A percentile compares a stretch with the other conserved stretches of the same genome.
These are phyloP conservation scores for Candida montana DNA, from an alignment of 805 yeast species.

Conservation along the genomic window DNA sequence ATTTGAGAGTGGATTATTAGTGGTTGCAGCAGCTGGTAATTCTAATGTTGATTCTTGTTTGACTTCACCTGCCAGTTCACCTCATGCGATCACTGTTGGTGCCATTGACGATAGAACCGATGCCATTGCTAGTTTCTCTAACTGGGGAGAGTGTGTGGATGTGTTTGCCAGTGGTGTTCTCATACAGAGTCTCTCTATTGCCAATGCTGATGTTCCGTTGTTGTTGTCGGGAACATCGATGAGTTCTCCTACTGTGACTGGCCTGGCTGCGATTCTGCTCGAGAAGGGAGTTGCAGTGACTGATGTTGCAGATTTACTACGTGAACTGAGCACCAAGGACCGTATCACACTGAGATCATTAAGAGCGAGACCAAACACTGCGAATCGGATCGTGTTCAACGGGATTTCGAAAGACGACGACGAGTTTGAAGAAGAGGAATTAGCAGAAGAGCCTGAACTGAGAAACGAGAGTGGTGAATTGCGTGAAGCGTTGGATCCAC, in stretches of 20 bases:
- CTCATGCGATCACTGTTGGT: constrained; percentile 72
- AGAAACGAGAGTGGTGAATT: not conserved
- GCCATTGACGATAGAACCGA: constrained; percentile 78
- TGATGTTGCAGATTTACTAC: constrained; percentile 37
- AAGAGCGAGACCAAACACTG: constrained; percentile 50
- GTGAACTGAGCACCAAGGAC: constrained; percentile 42
- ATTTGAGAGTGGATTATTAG: constrained; percentile 58
- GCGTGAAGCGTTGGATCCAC: constrained; percentile 3
- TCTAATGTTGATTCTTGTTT: constrained; percentile 70
- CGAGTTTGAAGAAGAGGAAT: constrained; percentile 17
- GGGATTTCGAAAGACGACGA: constrained; percentile 31
- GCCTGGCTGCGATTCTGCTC: constrained; percentile 51
- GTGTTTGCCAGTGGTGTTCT: constrained; percentile 77
- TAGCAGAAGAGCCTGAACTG: not conserved
- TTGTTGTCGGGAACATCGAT: constrained; percentile 71
- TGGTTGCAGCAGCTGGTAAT: constrained; percentile 88
- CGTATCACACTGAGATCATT: constrained; percentile 42
- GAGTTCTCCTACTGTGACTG: constrained; percentile 76
- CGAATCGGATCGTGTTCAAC: constrained; percentile 48
- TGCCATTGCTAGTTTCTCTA: constrained; percentile 70
- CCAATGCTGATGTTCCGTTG: constrained; percentile 15
- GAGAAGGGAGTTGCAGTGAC: constrained; percentile 43
- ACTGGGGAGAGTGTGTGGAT: constrained; percentile 91
- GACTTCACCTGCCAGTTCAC: constrained; percentile 83
- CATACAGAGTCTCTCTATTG: constrained; percentile 50